Percentiles rank a stretch among this genome's conserved stretches.
phyloP scores from a whole-genome alignment of 805 yeast species.

The Yamadazyma scolyti region DNA sequence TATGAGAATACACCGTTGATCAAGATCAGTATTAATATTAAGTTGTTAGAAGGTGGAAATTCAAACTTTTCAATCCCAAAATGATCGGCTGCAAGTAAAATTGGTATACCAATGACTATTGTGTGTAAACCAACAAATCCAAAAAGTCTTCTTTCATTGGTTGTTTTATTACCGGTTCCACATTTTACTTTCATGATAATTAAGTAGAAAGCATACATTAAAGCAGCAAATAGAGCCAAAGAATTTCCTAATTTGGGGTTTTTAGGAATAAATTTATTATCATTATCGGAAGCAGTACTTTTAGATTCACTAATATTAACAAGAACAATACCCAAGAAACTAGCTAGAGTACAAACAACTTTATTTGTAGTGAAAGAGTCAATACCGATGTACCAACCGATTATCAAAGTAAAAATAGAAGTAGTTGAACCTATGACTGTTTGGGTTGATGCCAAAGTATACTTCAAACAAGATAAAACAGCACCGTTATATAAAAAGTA shows the following conservation, averaged over 20 bases:
- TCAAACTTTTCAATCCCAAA: constrained; percentile 38
- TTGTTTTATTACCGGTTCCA: constrained; percentile 40
- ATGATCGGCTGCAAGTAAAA: constrained; percentile 31
- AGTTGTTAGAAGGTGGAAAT: constrained; percentile 35
- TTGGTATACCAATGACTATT: constrained; percentile 36
- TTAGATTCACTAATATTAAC: constrained; percentile 36
- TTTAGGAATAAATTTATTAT: constrained; percentile 25
- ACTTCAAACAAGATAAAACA: constrained; percentile 41
- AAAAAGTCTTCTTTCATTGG: constrained; percentile 46
- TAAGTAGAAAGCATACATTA: constrained; percentile 44
- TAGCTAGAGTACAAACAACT: constrained; percentile 38
- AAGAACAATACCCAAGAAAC: constrained; percentile 44
- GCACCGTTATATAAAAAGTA: constrained; percentile 40
- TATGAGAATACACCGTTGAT: constrained; percentile 44
- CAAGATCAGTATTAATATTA: constrained; percentile 30
- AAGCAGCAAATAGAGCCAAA: constrained; percentile 44
- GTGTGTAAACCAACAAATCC: constrained; percentile 45
- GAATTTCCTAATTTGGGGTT: constrained; percentile 44
- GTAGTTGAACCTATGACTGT: constrained; percentile 50
- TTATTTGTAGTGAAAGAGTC: constrained; percentile 43
- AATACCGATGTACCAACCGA: constrained; percentile 38
- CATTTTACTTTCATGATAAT: constrained; percentile 41
- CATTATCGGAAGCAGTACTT: constrained; percentile 15
- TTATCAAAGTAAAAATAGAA: constrained; percentile 45
- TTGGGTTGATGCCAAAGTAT: constrained; percentile 51